These are phyloP conservation scores for Microbotryum scabiosae DNA, from an alignment of 1,284 basidiomycete species.

Conservation along the genomic window DNA sequence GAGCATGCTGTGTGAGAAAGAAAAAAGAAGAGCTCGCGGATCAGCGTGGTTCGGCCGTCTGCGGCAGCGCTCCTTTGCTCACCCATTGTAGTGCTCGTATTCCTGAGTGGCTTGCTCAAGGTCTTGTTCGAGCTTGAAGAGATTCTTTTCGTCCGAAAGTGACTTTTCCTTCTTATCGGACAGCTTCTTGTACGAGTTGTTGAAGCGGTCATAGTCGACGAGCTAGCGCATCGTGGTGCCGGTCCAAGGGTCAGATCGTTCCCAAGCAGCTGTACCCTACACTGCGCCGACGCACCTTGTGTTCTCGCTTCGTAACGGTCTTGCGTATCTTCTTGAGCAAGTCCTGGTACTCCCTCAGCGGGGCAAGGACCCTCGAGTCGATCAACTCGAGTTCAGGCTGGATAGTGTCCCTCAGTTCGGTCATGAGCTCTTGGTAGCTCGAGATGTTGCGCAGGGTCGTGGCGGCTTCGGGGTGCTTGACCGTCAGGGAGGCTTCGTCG, in stretches of 20 bases:
- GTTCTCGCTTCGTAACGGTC: constrained; percentile 89
- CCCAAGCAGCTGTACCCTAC: not conserved
- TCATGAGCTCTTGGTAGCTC: constrained; percentile 63
- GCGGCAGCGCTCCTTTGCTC: not conserved
- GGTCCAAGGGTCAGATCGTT: not conserved
- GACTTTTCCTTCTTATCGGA: constrained; percentile 96
- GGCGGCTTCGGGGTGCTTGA: constrained; percentile 66
- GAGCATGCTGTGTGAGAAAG: constrained; percentile 47
- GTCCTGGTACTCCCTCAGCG: constrained; percentile 78
- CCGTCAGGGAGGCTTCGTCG: constrained; percentile 48
- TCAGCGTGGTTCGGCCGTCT: too few relatives aligned
- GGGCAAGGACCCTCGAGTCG: constrained; percentile 72
- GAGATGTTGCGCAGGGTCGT: constrained; percentile 72
- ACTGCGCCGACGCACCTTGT: constrained; percentile 57
- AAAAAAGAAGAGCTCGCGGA: too few relatives aligned
- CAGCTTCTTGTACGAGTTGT: constrained; percentile 89
- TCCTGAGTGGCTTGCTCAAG: constrained; percentile 90
- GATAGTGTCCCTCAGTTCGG: constrained; percentile 64
- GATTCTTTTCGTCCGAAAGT: constrained; percentile 82
- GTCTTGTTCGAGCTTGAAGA: constrained; percentile 84
- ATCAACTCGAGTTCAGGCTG: constrained; percentile 92
- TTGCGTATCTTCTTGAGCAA: constrained; percentile 86
- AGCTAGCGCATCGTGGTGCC: constrained; percentile 47
- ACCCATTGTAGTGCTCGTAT: constrained; percentile 88
- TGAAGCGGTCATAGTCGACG: constrained; percentile 89